phyloP scores from a whole-genome alignment of 2,329 filamentous ascomycete genomes.

The Paecilomyces niveus region DNA sequence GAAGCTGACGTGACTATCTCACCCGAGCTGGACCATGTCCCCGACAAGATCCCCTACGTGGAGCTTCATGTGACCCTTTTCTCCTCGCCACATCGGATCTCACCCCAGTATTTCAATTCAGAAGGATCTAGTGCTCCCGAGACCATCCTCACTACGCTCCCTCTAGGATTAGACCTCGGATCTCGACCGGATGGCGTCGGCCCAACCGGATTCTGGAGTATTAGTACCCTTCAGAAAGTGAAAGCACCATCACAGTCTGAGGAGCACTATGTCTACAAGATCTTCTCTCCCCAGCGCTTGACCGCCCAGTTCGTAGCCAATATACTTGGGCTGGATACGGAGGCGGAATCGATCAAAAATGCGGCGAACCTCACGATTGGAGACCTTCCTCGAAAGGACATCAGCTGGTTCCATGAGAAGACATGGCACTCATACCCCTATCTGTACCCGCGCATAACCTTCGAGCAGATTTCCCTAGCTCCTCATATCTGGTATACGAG shows the following conservation, averaged over 20 bases:
- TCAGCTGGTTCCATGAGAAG: slow-evolving; percentile 73
- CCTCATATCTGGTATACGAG: slow-evolving; percentile 49
- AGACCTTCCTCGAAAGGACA: slow-evolving; percentile 33
- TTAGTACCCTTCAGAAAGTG: slow-evolving; percentile 63
- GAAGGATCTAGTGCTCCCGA: slow-evolving; percentile 53
- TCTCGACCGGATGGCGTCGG: slow-evolving; percentile 53
- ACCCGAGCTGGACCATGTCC: slow-evolving; percentile 40
- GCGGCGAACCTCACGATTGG: slow-evolving; percentile 20
- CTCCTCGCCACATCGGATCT: slow-evolving; percentile 66
- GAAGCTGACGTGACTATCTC: slow-evolving; percentile 60
- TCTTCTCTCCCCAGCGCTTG: slow-evolving; percentile 53
- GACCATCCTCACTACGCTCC: slow-evolving; percentile 76
- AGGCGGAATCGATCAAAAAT: slow-evolving; percentile 5
- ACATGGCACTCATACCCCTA: slow-evolving; percentile 81
- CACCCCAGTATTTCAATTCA: slow-evolving; percentile 65
- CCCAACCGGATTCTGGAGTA: slow-evolving; percentile 73
- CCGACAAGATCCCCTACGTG: slow-evolving; percentile 79
- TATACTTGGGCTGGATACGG: slow-evolving; percentile 40
- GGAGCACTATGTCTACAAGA: slow-evolving; percentile 57
- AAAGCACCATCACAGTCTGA: slow-evolving; percentile 46
- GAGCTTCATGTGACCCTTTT: slow-evolving; percentile 85
- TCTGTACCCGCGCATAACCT: slow-evolving; percentile 74
- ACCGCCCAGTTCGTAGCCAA: slow-evolving; percentile 41
- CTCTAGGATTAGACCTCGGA: slow-evolving; percentile 40
- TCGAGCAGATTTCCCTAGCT: slow-evolving; percentile 68